A percentile compares a stretch with the other conserved stretches of the same genome.
Conservation (phyloP, 2,329 filamentous ascomycete genomes). For the Claviceps fusiformis region DNA sequence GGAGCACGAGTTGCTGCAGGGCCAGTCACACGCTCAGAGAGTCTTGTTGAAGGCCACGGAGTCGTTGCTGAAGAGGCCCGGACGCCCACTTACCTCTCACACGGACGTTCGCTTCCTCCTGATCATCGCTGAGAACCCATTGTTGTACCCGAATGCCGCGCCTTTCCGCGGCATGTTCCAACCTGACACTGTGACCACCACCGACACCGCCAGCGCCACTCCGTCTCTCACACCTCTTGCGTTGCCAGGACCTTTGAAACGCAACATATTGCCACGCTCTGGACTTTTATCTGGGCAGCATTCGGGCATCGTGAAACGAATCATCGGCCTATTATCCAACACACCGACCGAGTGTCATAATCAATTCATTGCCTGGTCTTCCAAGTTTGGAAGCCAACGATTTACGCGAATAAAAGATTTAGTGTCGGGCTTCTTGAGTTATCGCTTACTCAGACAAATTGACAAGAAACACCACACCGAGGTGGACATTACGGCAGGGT, state of each 20-base stretch:
- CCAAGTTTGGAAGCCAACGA: slow-evolving; percentile 50
- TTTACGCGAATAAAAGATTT: slow-evolving; percentile 68
- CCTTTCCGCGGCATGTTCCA: slow-evolving; percentile 28
- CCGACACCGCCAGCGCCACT: background rate
- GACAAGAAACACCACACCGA: slow-evolving; percentile 49
- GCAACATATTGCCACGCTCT: slow-evolving; percentile 15
- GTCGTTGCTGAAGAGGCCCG: slow-evolving; percentile 65
- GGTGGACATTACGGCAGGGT: slow-evolving; percentile 47
- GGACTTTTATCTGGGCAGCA: slow-evolving; percentile 50
- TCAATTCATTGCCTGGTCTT: slow-evolving; percentile 66
- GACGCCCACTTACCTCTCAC: slow-evolving; percentile 51
- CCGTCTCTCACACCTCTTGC: background rate
- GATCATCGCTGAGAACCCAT: slow-evolving; percentile 65
- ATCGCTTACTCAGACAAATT: slow-evolving; percentile 59
- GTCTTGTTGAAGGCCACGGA: slow-evolving; percentile 67
- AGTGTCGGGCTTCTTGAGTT: slow-evolving; percentile 64
- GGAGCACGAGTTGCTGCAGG: slow-evolving; percentile 35
- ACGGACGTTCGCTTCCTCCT: slow-evolving; percentile 66
- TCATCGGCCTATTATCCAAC: slow-evolving; percentile 68
- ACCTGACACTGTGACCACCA: slow-evolving; percentile 10
- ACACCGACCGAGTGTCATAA: slow-evolving; percentile 62
- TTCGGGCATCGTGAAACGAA: slow-evolving; percentile 72
- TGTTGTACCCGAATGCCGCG: slow-evolving; percentile 40
- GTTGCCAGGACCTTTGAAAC: background rate
- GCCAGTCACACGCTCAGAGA: slow-evolving; percentile 55